Conservation (phyloP, 352 stramenopile species). For the Phytophthora kernoviae region DNA sequence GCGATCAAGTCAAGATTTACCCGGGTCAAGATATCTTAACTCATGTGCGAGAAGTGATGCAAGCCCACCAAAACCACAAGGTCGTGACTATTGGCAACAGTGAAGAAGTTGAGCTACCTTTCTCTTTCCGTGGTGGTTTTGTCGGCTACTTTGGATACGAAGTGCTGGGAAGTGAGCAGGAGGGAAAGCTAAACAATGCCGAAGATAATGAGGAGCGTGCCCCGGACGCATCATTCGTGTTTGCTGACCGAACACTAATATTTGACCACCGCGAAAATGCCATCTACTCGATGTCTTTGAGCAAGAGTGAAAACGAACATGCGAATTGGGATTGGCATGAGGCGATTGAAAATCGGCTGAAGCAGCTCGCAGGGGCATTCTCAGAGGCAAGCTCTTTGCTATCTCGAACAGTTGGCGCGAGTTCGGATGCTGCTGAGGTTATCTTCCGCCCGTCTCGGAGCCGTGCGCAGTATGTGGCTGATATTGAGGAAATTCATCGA, state of each 20-base stretch:
- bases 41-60: conserved; percentile 48
- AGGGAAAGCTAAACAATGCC: conserved; percentile 24
- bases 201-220: conserved; percentile 34
- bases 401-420: background rate
- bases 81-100: conserved; percentile 23
- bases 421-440: conserved; percentile 30
- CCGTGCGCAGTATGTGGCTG: conserved; percentile 79
- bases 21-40: conserved; percentile 35
- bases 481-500: conserved; percentile 89
- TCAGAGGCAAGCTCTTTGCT: background rate
- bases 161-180: conserved; percentile 55
- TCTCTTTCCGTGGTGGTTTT: conserved; percentile 82
- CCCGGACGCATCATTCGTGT: conserved; percentile 91
- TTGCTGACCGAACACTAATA: conserved; percentile 88
- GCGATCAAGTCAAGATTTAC: conserved; percentile 24
- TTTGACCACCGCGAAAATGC: conserved; percentile 84
- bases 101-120: conserved; percentile 44
- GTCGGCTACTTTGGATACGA: conserved; percentile 92
- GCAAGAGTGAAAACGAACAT: conserved; percentile 6
- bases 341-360: conserved; percentile 19
- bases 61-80: conserved; percentile 38
- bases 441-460: conserved; percentile 67
- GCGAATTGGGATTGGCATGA: conserved; percentile 29
- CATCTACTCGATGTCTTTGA: conserved; percentile 84
- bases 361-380: conserved; percentile 20